A percentile compares a stretch with the other conserved stretches of the same genome.
Evolutionary conservation across 257 asterid species (phyloP).

Genomic region (Nicotiana noctiflora): DNA sequence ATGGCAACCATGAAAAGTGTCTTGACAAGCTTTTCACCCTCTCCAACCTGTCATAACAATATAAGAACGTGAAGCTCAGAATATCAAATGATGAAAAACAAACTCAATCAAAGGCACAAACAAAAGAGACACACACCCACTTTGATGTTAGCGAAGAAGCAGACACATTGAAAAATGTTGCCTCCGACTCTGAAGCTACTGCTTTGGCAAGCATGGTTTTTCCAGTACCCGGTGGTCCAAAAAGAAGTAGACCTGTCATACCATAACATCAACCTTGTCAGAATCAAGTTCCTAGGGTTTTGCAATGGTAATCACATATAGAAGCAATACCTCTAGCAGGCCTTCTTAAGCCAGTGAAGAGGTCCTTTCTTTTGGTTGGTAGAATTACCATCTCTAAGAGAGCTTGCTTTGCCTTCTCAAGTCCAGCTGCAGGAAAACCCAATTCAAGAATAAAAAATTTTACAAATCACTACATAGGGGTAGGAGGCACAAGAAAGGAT

Average conservation of each 20-base stretch:
- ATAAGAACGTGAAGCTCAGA: slow-evolving; percentile 10
- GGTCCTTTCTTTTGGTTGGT: slow-evolving; percentile 92
- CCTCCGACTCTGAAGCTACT: slow-evolving; percentile 96
- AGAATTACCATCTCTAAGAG: slow-evolving; percentile 92
- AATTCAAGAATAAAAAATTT: not conserved
- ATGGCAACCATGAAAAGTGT: slow-evolving; percentile 91
- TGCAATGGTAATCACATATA: not conserved
- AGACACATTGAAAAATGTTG: slow-evolving; percentile 93
- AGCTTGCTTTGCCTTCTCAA: slow-evolving; percentile 95
- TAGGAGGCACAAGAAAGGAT: slow-evolving; percentile 10
- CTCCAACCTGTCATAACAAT: slow-evolving; percentile 70
- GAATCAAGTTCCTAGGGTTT: not conserved
- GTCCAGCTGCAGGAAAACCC: slow-evolving; percentile 71
- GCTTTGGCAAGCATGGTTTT: slow-evolving; percentile 99
- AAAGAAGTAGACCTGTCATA: slow-evolving; percentile 78
- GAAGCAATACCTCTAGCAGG: slow-evolving; percentile 81
- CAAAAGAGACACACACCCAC: slow-evolving; percentile 62
- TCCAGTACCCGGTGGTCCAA: slow-evolving; percentile 99
- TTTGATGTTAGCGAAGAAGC: slow-evolving; percentile 97
- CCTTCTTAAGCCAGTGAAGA: slow-evolving; percentile 87
- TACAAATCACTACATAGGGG: slow-evolving; percentile 11
- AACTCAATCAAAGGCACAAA: not conserved
- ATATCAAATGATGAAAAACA: not conserved
- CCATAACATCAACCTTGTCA: slow-evolving; percentile 15
- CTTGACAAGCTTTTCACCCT: slow-evolving; percentile 97